phyloP scores from a whole-genome alignment of 495 filamentous ascomycete genomes.

The Talaromyces thailandensis region DNA sequence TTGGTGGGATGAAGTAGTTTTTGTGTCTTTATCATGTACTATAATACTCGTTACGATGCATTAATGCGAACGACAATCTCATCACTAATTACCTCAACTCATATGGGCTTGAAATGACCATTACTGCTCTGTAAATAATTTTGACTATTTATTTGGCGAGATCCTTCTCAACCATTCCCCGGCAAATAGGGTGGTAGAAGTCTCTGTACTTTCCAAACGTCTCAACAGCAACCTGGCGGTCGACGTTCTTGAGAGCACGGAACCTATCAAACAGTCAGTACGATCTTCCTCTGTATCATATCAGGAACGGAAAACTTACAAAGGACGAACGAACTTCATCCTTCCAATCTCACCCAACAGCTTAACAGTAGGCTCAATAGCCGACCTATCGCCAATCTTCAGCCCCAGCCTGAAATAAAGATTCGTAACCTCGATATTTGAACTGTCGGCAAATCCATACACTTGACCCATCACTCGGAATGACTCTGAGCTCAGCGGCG shows the following conservation, averaged over 20 bases:
- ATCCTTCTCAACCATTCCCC: conserved; percentile 75
- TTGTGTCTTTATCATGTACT: conserved; percentile 14
- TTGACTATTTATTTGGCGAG: conserved; percentile 22
- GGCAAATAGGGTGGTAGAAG: conserved; percentile 95
- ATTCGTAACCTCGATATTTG: conserved; percentile 77
- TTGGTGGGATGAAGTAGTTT: conserved; percentile 19
- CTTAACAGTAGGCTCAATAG: conserved; percentile 61
- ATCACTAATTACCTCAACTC: not conserved
- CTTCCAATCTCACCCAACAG: conserved; percentile 74
- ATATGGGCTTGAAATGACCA: not conserved
- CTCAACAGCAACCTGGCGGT: conserved; percentile 62
- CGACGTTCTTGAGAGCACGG: conserved; percentile 59
- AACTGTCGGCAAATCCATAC: conserved; percentile 59
- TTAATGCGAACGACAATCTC: not conserved
- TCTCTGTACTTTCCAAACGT: conserved; percentile 81
- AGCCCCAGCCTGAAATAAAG: conserved; percentile 73
- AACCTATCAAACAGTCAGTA: conserved; percentile 29
- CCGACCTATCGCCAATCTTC: conserved; percentile 54
- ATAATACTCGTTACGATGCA: conserved; percentile 6
- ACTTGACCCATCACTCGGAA: conserved; percentile 58
- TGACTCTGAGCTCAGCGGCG: conserved; percentile 50
- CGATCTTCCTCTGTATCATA: not conserved
- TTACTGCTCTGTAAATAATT: not conserved
- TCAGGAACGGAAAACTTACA: conserved; percentile 36
- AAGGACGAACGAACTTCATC: conserved; percentile 92